Conservation (phyloP, 768 basidiomycete genomes). For the Pisolithus orientalis region DNA sequence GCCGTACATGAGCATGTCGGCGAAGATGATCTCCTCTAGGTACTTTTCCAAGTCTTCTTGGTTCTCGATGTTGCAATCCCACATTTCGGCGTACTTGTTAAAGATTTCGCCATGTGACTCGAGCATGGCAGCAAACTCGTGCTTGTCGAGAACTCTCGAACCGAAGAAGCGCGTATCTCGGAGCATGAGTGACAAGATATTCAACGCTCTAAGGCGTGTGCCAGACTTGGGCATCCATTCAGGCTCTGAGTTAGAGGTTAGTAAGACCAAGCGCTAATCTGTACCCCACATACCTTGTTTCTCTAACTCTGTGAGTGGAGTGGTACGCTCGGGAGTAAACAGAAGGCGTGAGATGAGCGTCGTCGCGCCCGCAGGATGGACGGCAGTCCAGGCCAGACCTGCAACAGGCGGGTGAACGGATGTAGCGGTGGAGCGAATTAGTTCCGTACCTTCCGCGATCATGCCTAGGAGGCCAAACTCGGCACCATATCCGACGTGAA, state of each 20-base stretch:
- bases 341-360: conserved; percentile 30
- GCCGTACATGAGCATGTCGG: conserved; percentile 51
- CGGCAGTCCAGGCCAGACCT: conserved; percentile 57
- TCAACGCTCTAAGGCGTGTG: conserved; percentile 39
- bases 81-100: conserved; percentile 37
- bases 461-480: conserved; percentile 62
- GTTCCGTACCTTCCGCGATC: conserved; percentile 49
- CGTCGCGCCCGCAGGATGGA: conserved; percentile 36
- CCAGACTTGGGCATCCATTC: conserved; percentile 20
- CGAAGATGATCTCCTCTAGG: conserved; percentile 60
- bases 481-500: conserved; percentile 56
- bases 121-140: conserved; percentile 30
- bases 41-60: conserved; percentile 40
- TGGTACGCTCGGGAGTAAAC: conserved; percentile 18
- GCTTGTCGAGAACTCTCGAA: conserved; percentile 23
- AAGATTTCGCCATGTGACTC: conserved; percentile 36
- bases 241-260: conserved; percentile 7
- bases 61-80: conserved; percentile 35
- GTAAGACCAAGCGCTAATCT: neutral
- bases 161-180: conserved; percentile 38
- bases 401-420: neutral
- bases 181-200: conserved; percentile 49
- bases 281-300: conserved; percentile 7
- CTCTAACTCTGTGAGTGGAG: conserved; percentile 17
- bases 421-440: neutral